Percentiles rank a stretch among this genome's conserved stretches.
These are phyloP conservation scores for Aspergillus wentii DNA, from an alignment of 495 filamentous ascomycete genomes.

Conservation along the genomic window DNA sequence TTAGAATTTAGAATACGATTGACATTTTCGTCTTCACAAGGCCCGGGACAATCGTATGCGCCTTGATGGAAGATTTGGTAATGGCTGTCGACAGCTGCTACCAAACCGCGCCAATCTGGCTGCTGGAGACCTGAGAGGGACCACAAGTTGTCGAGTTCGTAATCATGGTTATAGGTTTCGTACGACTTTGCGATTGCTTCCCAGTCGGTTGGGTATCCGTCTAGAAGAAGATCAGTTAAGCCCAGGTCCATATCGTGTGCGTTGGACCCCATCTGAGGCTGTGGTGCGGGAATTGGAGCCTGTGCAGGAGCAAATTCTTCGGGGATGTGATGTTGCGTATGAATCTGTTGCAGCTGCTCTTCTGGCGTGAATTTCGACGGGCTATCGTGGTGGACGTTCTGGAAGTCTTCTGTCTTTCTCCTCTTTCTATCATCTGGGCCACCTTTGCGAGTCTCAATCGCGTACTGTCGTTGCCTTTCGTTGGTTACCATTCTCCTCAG, in stretches of 20 bases:
- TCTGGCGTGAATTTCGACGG: conserved; percentile 25
- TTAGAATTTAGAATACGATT: conserved; percentile 32
- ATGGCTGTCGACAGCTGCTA: conserved; percentile 45
- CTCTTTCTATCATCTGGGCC: conserved; percentile 37
- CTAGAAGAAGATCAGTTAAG: conserved; percentile 30
- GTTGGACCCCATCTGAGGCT: conserved; percentile 17
- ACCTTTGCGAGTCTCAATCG: conserved; percentile 53
- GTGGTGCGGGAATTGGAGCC: conserved; percentile 18
- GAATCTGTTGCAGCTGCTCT: conserved; percentile 31
- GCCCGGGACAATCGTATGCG: conserved; percentile 19
- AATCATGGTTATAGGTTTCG: conserved; percentile 34
- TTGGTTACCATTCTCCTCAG: conserved; percentile 61
- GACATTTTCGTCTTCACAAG: conserved; percentile 32
- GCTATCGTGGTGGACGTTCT: conserved; percentile 19
- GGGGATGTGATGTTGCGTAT: conserved; percentile 22
- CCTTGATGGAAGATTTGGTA: conserved; percentile 36
- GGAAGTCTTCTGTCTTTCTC: conserved; percentile 36
- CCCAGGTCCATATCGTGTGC: conserved; percentile 20
- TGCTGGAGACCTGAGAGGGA: conserved; percentile 40
- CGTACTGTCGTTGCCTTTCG: conserved; percentile 58
- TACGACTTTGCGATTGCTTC: conserved; percentile 29
- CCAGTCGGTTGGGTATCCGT: conserved; percentile 39
- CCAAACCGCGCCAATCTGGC: conserved; percentile 39
- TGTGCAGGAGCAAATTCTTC: conserved; percentile 22
- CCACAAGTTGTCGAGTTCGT: conserved; percentile 40